Conservation (phyloP, 2,329 filamentous ascomycete species). For the Colletotrichum orbiculare region DNA sequence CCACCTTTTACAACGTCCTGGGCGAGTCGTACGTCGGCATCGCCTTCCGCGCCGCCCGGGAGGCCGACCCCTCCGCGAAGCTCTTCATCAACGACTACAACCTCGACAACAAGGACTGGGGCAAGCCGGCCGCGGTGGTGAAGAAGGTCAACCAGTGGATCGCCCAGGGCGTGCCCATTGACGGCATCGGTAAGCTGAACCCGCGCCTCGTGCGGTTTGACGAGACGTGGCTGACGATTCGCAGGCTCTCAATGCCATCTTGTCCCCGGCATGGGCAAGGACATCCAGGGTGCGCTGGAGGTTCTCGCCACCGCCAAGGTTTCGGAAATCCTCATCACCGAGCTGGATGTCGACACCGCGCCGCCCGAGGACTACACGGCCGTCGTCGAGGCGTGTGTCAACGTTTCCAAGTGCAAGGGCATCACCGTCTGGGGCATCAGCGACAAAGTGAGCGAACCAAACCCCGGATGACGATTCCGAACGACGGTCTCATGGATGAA, state of each 20-base stretch:
- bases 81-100: slow-evolving; percentile 84
- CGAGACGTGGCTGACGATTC: background rate
- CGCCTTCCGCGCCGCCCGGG: slow-evolving; percentile 75
- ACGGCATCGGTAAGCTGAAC: slow-evolving; percentile 65
- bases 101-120: slow-evolving; percentile 68
- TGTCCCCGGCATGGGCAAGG: slow-evolving; percentile 53
- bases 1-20: slow-evolving; percentile 74
- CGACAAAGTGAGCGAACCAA: slow-evolving; percentile 50
- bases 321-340: slow-evolving; percentile 72
- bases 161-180: slow-evolving; percentile 70
- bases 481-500: too few species aligned
- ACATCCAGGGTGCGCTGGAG: slow-evolving; percentile 61
- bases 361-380: slow-evolving; percentile 66
- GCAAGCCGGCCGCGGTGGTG: slow-evolving; percentile 68
- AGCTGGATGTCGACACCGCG: slow-evolving; percentile 74
- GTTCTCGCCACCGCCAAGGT: slow-evolving; percentile 60
- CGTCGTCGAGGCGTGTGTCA: slow-evolving; percentile 67
- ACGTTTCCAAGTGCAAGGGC: slow-evolving; percentile 69
- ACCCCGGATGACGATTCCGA: too few species aligned
- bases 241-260: slow-evolving; percentile 66
- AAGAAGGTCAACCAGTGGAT: slow-evolving; percentile 72
- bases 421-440: slow-evolving; percentile 72
- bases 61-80: slow-evolving; percentile 73
- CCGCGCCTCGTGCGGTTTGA: background rate
- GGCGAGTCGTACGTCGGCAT: slow-evolving; percentile 77